Percentiles rank a stretch among this genome's conserved stretches.
Conservation (phyloP, 345 rosid genomes). For the Eucalyptus regnans region DNA sequence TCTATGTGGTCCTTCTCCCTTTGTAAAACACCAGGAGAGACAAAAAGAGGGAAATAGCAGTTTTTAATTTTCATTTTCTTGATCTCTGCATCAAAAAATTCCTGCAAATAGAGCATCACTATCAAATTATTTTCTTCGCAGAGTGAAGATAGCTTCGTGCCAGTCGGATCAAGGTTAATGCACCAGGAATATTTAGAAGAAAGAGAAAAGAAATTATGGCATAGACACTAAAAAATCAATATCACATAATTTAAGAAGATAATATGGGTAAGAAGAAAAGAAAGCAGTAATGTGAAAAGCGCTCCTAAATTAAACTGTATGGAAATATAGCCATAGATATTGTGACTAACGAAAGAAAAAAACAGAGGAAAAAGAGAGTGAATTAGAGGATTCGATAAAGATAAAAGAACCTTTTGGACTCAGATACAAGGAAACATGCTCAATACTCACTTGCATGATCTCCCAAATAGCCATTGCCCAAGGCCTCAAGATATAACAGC, state of each 20-base stretch:
- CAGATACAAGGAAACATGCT: not conserved
- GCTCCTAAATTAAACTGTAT: not conserved
- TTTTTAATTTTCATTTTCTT: constrained; percentile 89
- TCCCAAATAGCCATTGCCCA: constrained; percentile 99
- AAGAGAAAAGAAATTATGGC: not conserved
- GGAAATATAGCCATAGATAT: not conserved
- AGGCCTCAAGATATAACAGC: constrained; percentile 93
- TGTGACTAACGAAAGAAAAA: not conserved
- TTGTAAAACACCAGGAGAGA: constrained; percentile 70
- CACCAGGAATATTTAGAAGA: not conserved
- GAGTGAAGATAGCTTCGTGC: not conserved
- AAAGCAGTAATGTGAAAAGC: not conserved
- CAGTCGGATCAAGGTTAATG: not conserved
- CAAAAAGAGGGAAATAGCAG: constrained; percentile 97
- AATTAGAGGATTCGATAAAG: not conserved
- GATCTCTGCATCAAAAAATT: constrained; percentile 83
- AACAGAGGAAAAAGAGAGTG: not conserved
- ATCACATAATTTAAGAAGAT: not conserved
- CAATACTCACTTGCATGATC: constrained; percentile 67
- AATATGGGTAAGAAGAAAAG: not conserved
- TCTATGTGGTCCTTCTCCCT: constrained; percentile 94
- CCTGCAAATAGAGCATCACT: constrained; percentile 24
- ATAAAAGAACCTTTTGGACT: not conserved
- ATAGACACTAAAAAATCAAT: not conserved
- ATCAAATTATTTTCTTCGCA: not conserved